Conservation (phyloP, 164 flowering plant genomes). For the Annona squamosa region DNA sequence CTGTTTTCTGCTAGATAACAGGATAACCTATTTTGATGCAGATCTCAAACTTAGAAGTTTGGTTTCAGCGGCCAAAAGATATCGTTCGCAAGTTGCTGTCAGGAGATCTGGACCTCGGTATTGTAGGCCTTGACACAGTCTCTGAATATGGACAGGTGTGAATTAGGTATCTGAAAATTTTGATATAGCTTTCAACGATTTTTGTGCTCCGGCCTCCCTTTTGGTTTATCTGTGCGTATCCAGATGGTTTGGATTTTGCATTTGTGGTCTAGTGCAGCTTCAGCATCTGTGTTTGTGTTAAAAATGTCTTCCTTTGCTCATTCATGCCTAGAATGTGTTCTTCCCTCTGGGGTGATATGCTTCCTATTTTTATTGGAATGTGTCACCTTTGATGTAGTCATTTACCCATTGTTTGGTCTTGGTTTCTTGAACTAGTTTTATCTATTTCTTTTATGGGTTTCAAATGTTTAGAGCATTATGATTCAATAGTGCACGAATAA, state of each 20-base stretch:
- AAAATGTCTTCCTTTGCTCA: neutral
- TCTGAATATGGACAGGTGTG: conserved; percentile 88
- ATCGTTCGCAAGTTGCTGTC: conserved; percentile 77
- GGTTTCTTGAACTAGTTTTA: neutral
- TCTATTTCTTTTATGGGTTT: neutral
- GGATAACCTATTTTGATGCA: conserved; percentile 24
- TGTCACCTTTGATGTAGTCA: neutral
- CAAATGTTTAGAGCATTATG: neutral
- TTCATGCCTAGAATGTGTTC: neutral
- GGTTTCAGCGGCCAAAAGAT: conserved; percentile 95
- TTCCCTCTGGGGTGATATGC: neutral
- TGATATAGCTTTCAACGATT: neutral
- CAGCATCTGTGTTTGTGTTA: neutral
- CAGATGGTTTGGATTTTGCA: neutral
- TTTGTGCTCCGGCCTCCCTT: neutral
- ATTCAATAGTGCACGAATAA: neutral
- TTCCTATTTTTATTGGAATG: neutral
- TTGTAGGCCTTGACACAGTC: conserved; percentile 81
- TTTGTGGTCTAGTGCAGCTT: neutral
- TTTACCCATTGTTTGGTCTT: neutral
- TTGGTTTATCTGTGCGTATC: neutral
- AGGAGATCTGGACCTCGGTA: conserved; percentile 94
- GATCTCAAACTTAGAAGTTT: conserved; percentile 84
- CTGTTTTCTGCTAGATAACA: no score
- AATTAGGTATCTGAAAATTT: neutral